These are phyloP conservation scores for Citrullus amarus DNA, from an alignment of 306 rosid species.

Conservation along the genomic window DNA sequence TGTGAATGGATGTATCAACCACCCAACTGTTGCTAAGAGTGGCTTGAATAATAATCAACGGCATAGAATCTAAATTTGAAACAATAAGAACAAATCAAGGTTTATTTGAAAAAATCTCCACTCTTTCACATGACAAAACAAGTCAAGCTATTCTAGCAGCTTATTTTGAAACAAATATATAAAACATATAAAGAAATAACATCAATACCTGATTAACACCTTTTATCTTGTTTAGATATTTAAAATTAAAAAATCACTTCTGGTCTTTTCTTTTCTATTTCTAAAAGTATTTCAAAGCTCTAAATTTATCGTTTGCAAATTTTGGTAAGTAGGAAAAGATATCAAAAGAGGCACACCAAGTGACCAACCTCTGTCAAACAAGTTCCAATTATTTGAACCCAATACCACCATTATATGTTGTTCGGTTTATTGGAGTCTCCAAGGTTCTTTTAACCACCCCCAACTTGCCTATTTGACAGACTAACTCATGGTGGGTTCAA, in stretches of 20 bases:
- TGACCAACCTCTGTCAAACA: not conserved
- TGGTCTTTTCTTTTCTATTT: not conserved
- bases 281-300: not conserved
- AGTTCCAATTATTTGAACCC: not conserved
- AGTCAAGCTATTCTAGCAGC: not conserved
- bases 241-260: not conserved
- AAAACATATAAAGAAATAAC: not conserved
- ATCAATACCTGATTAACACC: not conserved
- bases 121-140: not conserved
- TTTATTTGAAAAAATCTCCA: not conserved
- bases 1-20: slow-evolving; percentile 11
- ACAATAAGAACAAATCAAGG: not conserved
- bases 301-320: not conserved
- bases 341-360: not conserved
- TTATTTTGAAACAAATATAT: not conserved
- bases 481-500: not conserved
- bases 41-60: not conserved
- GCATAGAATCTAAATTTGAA: not conserved
- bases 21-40: not conserved
- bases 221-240: not conserved
- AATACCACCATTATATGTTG: not conserved
- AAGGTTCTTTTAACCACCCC: not conserved
- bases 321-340: not conserved
- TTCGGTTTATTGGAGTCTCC: not conserved
- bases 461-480: not conserved